Base-by-base conservation (phyloP, 345 rosid genomes). In the Salix exigua region DNA sequence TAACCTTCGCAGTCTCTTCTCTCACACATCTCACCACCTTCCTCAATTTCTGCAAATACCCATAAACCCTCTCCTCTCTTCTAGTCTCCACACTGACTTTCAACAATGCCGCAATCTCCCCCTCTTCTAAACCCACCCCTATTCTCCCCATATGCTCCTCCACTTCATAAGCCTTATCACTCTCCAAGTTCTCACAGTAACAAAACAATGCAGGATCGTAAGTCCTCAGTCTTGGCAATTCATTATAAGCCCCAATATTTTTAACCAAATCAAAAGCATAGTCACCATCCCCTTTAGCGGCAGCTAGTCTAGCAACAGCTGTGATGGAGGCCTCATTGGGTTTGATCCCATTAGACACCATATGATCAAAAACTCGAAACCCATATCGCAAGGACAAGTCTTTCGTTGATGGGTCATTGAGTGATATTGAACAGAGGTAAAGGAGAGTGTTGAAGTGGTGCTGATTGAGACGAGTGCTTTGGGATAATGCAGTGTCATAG, bases 291-390 rank as follows among this genome's bases (percentile, higher is more conserved):
- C 93, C 92, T 63, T 86, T 91, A 0, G 94, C 89, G 2, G 91
- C 90, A 38, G 97, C 92, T 55, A 93, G 80, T 42, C 97, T 79
- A 3, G 86, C 91, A 68, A 91, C 75, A 5, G 97, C 78, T 8
- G 99, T 90, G 65, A 91, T 81, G 0, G 91, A 82, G 35, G 97
- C 92, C 79, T 92, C 99, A 60, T 83, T 92, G 61, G 92, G 92
- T 69, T 64, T 80, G 26, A 89, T 71, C 23, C 86, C 84, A 5
- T 75, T 82, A 11, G 87, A 61, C 58, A 85, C 75, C 97, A 92
- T 87, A 70, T 84, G 85, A 31, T 88, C 88, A 71, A 88, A 91
- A 53, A 93, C 78, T 30, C 87, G 83, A 75, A 86, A 90, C 23
- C 97, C 99, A 72, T 80, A 44, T 2, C 46, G 37, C 23, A 88